Conservation (phyloP, 2,329 filamentous ascomycete genomes). For the Colletotrichum godetiae region DNA sequence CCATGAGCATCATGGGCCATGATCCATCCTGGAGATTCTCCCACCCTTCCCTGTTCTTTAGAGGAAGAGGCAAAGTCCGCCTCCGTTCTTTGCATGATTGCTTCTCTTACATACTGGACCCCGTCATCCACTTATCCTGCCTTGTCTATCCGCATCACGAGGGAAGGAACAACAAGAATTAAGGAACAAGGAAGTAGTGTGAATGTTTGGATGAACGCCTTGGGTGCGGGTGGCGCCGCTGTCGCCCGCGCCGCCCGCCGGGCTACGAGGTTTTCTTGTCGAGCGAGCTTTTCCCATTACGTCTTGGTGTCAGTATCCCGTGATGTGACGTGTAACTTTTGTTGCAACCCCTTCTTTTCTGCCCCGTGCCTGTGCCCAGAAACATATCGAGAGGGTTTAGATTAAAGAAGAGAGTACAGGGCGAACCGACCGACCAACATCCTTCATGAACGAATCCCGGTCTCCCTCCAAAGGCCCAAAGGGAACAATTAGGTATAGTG, state of each 20-base stretch:
- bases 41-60: neutral
- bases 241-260: neutral
- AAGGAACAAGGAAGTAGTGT: neutral
- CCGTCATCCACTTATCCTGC: neutral
- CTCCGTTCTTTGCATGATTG: neutral
- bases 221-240: slow-evolving; percentile 31
- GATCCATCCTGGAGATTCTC: neutral
- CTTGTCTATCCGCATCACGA: neutral
- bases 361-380: neutral
- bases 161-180: slow-evolving; percentile 1
- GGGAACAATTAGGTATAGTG: neutral
- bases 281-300: neutral
- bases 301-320: neutral
- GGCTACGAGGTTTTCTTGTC: neutral
- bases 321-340: neutral
- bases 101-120: neutral
- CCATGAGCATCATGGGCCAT: neutral
- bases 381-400: neutral
- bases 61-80: neutral
- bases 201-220: neutral
- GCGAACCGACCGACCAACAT: neutral
- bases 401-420: neutral
- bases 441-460: neutral
- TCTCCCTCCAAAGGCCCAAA: neutral
- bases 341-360: neutral